phyloP scores from a whole-genome alignment of 2,329 filamentous ascomycete species.

The Claviceps africana region DNA sequence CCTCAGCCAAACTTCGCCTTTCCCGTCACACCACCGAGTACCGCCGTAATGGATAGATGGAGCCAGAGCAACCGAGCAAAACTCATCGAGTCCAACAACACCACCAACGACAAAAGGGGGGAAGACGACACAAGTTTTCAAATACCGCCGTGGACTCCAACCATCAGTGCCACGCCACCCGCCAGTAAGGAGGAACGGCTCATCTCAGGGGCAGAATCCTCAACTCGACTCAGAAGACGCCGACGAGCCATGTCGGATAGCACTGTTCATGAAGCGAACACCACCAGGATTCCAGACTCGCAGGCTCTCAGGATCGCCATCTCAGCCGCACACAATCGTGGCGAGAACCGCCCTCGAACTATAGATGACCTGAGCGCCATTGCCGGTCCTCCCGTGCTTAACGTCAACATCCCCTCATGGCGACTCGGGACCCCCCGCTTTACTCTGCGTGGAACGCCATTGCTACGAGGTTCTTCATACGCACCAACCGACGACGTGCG shows the following conservation, averaged over 20 bases:
- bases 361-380: constrained; percentile 39
- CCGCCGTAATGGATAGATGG: constrained; percentile 32
- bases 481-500: constrained; percentile 58
- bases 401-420: constrained; percentile 72
- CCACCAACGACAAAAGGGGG: constrained; percentile 4
- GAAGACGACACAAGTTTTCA: neutral
- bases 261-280: constrained; percentile 51
- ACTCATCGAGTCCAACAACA: constrained; percentile 6
- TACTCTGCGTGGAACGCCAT: constrained; percentile 58
- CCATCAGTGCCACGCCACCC: constrained; percentile 24
- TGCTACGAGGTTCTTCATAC: constrained; percentile 70
- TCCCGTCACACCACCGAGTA: constrained; percentile 45
- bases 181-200: constrained; percentile 19
- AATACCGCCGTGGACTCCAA: constrained; percentile 25
- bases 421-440: constrained; percentile 72
- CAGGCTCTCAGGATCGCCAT: constrained; percentile 72
- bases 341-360: constrained; percentile 44
- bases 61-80: constrained; percentile 24
- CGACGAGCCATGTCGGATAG: constrained; percentile 64
- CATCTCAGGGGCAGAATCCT: constrained; percentile 15
- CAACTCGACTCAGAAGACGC: constrained; percentile 23
- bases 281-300: constrained; percentile 39
- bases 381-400: constrained; percentile 38
- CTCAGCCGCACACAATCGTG: constrained; percentile 45
- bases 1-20: constrained; percentile 48